phyloP scores from a whole-genome alignment of 2,329 filamentous ascomycete species.

The Microdochium trichocladiopsis region DNA sequence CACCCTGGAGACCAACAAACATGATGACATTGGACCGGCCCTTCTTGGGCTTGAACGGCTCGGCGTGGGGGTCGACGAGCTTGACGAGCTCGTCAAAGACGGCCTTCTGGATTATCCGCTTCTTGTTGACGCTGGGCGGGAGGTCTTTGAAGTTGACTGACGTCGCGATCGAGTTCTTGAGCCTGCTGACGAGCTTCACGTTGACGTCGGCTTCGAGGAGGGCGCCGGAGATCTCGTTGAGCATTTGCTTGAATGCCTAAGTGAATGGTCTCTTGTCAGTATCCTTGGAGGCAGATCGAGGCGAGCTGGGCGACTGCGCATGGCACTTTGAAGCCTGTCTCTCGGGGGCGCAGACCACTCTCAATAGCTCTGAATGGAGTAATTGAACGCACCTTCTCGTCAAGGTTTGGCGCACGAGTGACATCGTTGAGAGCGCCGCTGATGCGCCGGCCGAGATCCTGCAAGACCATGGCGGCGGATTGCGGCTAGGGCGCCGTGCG shows the following conservation, averaged over 20 bases:
- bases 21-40: constrained; percentile 96
- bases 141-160: constrained; percentile 94
- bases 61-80: constrained; percentile 90
- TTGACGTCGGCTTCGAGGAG: constrained; percentile 97
- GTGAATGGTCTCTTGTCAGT: too few relatives aligned
- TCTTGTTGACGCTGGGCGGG: constrained; percentile 91
- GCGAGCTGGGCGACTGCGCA: constrained; percentile 42
- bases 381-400: constrained; percentile 69
- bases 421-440: constrained; percentile 93
- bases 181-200: constrained; percentile 80
- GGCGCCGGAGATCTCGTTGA: constrained; percentile 95
- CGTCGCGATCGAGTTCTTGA: constrained; percentile 87
- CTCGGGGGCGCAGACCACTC: too few relatives aligned
- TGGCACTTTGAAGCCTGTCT: constrained; percentile 24
- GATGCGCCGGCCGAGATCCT: constrained; percentile 97
- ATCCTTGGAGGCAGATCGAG: too few relatives aligned
- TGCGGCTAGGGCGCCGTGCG: neutral
- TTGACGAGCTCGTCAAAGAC: constrained; percentile 96
- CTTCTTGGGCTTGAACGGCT: constrained; percentile 95
- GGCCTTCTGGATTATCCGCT: constrained; percentile 93
- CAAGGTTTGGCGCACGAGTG: constrained; percentile 84
- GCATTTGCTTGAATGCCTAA: constrained; percentile 90
- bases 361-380: constrained; percentile 2
- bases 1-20: constrained; percentile 97
- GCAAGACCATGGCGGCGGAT: constrained; percentile 75